Conservation (phyloP, 352 stramenopile species). For the Phytophthora foliorum region DNA sequence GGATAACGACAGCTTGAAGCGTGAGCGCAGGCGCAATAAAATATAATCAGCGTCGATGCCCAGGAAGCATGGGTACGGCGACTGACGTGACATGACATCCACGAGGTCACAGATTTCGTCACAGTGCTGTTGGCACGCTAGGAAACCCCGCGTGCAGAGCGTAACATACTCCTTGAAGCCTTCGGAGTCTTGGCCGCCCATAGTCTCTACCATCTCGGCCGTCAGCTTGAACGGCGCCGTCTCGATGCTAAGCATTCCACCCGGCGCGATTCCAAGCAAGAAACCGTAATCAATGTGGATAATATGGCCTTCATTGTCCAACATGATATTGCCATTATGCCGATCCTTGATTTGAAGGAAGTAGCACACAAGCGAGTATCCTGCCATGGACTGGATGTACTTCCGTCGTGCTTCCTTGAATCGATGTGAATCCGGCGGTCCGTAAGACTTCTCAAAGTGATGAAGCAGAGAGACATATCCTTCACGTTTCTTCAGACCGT, state of each 20-base stretch:
- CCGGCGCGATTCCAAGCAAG: constrained; percentile 98
- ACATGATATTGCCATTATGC: constrained; percentile 99
- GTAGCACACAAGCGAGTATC: constrained; percentile 98
- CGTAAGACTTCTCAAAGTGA: constrained; percentile 98
- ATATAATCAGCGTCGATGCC: constrained; percentile 88
- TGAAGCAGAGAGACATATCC: constrained; percentile 93
- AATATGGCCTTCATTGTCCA: constrained; percentile 98
- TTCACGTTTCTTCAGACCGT: constrained; percentile 98
- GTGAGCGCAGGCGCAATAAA: constrained; percentile 84
- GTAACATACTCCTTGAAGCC: constrained; percentile 98
- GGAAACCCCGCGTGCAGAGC: constrained; percentile 97
- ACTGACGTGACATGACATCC: constrained; percentile 97
- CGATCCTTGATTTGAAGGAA: constrained; percentile 99
- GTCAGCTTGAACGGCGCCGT: constrained; percentile 99
- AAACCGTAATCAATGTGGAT: constrained; percentile 99
- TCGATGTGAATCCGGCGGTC: constrained; percentile 77
- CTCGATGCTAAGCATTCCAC: constrained; percentile 99
- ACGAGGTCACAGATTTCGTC: constrained; percentile 98
- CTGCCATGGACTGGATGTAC: constrained; percentile 97
- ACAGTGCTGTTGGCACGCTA: constrained; percentile 96
- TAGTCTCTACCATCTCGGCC: constrained; percentile 98
- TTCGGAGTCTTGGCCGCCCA: constrained; percentile 93
- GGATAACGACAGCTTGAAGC: constrained; percentile 89
- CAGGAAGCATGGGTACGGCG: constrained; percentile 97
- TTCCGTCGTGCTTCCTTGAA: constrained; percentile 96